Base-by-base conservation (phyloP, 1,284 basidiomycete species). In the Irpex lacteus region DNA sequence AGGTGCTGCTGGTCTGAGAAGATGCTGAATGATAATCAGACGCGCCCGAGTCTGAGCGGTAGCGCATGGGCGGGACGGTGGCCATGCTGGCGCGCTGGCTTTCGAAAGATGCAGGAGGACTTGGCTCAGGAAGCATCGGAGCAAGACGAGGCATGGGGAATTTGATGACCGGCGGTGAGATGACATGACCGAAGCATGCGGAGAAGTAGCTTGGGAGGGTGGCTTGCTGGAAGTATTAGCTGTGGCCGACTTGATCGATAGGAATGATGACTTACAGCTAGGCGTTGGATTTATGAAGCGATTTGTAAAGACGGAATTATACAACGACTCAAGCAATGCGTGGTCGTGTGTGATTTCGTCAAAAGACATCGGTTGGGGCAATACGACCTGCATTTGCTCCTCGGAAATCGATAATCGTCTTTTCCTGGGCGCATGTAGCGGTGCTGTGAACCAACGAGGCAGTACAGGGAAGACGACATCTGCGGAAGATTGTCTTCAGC, bases 81-180 rank as follows among this genome's bases (percentile, higher is more conserved):
- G 7, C 15, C 5, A 19, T 19, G 38, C 18, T 13, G 2, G 40
- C 13, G 11, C 57, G 57, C n/a, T 13, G 32, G 32, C n/a, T 19
- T 21, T 59, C 54, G 38, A 53, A 15, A 37, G 54, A 56, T 3
- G 34, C 26, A 21, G 18, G 13, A 2, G 19, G 15, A 34, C 15
- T 15, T 3, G 54, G 21, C 11, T 13, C 15, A 36, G 88, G 84
- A 60, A 81, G 85, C n/a, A 85, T 74, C 2, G 86, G 86, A 11
- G 89, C 82, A 49, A 90, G 78, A 3, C 88, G 83, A n/a, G 89
- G 90, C 81, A 90, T 88, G 49, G 84, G 84, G 68, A 89, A 87
- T 64, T 82, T 81, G 47, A 89, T 74, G 40, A 85, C 79, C 44
- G 89, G 89, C 8, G 86, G 85, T 54, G 84, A 75, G 5, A 80